Conservation (phyloP, 75 land plant genomes). For the Cryptomeria japonica region DNA sequence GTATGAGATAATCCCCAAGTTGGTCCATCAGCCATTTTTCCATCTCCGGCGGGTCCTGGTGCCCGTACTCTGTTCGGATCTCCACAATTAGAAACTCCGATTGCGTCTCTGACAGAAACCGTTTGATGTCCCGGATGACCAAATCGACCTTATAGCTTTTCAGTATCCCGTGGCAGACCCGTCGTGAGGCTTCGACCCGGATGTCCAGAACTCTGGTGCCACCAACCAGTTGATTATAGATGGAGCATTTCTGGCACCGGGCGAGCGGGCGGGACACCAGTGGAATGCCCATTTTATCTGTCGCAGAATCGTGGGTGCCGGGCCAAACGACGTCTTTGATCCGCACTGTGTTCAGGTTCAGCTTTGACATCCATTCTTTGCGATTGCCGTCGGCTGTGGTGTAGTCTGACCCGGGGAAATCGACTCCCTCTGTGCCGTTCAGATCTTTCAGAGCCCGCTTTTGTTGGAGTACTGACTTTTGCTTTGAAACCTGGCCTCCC, state of each 20-base stretch:
- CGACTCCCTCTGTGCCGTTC: slow-evolving; percentile 3
- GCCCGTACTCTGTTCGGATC: slow-evolving; percentile 83
- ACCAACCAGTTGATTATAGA: slow-evolving; percentile 64
- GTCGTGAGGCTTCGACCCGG: slow-evolving; percentile 59
- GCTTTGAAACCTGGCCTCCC: too few species aligned
- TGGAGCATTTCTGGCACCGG: slow-evolving; percentile 81
- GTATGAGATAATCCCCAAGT: slow-evolving; percentile 63
- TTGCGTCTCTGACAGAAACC: slow-evolving; percentile 66
- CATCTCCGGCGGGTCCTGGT: slow-evolving; percentile 76
- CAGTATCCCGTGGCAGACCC: slow-evolving; percentile 84
- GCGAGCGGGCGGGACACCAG: slow-evolving; percentile 77
- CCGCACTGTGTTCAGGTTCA: slow-evolving; percentile 34
- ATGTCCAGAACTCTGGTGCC: slow-evolving; percentile 79
- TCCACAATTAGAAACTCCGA: slow-evolving; percentile 80
- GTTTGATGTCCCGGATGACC: slow-evolving; percentile 69
- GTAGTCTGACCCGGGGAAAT: slow-evolving; percentile 76
- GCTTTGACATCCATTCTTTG: slow-evolving; percentile 76
- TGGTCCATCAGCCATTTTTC: slow-evolving; percentile 68
- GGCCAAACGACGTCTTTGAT: slow-evolving; percentile 83
- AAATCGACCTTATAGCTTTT: slow-evolving; percentile 68
- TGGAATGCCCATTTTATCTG: slow-evolving; percentile 76
- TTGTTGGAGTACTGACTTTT: too few species aligned
- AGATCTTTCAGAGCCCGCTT: too few species aligned
- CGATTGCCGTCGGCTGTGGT: slow-evolving; percentile 32
- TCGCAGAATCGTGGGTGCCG: slow-evolving; percentile 96